Conservation (phyloP, 768 basidiomycete species). For the Boletus barrowsii region DNA sequence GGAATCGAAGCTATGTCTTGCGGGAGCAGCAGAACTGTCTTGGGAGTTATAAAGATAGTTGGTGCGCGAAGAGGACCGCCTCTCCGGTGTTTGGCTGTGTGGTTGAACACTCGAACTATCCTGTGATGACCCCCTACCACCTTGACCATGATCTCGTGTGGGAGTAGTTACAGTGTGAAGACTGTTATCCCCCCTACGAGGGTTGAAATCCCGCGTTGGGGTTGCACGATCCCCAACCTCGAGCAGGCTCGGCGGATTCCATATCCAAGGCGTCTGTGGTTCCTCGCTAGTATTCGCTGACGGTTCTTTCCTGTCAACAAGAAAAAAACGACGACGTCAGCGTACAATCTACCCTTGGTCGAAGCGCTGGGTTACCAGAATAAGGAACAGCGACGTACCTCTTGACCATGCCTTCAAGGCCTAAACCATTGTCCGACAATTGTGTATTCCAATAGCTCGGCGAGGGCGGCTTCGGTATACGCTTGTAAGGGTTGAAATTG, state of each 20-base stretch:
- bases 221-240: conserved; percentile 28
- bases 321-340: conserved; percentile 9
- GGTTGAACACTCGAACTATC: conserved; percentile 14
- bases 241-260: conserved; percentile 53
- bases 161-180: conserved; percentile 11
- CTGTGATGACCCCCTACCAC: conserved; percentile 13
- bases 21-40: conserved; percentile 10
- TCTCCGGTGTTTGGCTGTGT: conserved; percentile 24
- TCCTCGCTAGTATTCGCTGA: conserved; percentile 37
- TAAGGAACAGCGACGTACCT: conserved; percentile 41
- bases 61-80: conserved; percentile 9
- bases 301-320: conserved; percentile 19
- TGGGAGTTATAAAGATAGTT: conserved; percentile 19
- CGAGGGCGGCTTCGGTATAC: conserved; percentile 56
- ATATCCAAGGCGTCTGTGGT: conserved; percentile 69
- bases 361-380: background rate
- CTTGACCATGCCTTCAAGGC: conserved; percentile 59
- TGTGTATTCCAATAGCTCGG: conserved; percentile 61
- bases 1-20: conserved; percentile 28
- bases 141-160: conserved; percentile 21
- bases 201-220: conserved; percentile 27
- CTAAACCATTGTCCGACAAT: conserved; percentile 61
- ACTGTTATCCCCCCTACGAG: conserved; percentile 20
- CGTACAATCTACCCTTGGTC: background rate
- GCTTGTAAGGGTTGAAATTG: conserved; percentile 62